Conservation (phyloP, 179 eudicot species). For the Carnegiea gigantea region DNA sequence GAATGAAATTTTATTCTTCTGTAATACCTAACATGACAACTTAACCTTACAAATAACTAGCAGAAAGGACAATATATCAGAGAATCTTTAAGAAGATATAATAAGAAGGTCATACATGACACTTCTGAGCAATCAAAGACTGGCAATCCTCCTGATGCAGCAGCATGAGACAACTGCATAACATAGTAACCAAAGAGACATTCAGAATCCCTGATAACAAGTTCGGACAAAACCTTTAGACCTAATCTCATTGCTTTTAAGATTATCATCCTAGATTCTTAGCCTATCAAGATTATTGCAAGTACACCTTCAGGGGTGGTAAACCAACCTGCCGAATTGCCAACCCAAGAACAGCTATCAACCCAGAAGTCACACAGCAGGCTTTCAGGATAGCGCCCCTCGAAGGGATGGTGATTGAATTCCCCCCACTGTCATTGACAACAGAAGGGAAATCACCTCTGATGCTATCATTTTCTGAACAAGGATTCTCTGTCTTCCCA, state of each 20-base stretch:
- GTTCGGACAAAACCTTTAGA: not conserved
- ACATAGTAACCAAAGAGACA: constrained; percentile 6
- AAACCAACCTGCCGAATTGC: constrained; percentile 64
- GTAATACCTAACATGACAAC: not conserved
- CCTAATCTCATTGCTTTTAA: not conserved
- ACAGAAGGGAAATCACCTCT: constrained; percentile 18
- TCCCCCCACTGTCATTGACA: constrained; percentile 29
- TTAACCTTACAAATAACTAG: not conserved
- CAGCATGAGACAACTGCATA: constrained; percentile 78
- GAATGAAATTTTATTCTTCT: not conserved
- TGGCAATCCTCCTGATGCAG: constrained; percentile 71
- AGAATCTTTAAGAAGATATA: not conserved
- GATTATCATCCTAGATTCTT: too few species aligned
- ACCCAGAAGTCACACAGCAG: constrained; percentile 71
- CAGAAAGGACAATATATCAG: too few species aligned
- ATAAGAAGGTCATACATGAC: constrained; percentile 47
- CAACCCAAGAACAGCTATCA: constrained; percentile 71
- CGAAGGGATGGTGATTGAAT: constrained; percentile 42
- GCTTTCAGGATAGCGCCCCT: constrained; percentile 76
- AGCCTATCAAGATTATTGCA: not conserved
- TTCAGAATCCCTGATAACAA: constrained; percentile 8
- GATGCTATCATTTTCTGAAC: constrained; percentile 24
- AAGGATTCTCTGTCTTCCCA: constrained; percentile 20
- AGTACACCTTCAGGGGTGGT: not conserved
- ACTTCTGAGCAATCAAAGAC: constrained; percentile 66